A percentile compares a stretch with the other conserved stretches of the same genome.
Conservation (phyloP, 352 stramenopile genomes). For the Globisporangium recalcitrans region DNA sequence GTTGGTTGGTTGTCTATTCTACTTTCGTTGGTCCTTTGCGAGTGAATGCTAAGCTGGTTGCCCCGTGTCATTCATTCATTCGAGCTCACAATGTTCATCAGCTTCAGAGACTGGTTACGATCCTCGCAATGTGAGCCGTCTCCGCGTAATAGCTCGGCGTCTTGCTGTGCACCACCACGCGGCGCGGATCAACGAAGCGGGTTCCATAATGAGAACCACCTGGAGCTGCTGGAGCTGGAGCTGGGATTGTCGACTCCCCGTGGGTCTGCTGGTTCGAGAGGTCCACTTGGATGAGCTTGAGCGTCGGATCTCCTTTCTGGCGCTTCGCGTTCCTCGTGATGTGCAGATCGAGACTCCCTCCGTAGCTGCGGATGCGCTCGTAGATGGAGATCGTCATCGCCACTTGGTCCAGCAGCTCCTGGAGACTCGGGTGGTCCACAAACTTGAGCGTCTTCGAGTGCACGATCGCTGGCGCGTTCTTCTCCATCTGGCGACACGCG, state of each 20-base stretch:
- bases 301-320: slow-evolving; percentile 13
- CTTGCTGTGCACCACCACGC: not conserved
- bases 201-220: not conserved
- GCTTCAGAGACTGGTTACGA: not conserved
- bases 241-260: not conserved
- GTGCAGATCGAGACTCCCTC: slow-evolving; percentile 38
- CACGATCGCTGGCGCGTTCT: slow-evolving; percentile 26
- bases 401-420: slow-evolving; percentile 46
- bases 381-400: slow-evolving; percentile 31
- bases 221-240: not conserved
- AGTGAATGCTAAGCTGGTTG: no score
- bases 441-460: slow-evolving; percentile 56
- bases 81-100: not conserved
- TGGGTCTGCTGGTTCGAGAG: slow-evolving; percentile 6
- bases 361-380: slow-evolving; percentile 36
- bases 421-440: slow-evolving; percentile 34
- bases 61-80: no score
- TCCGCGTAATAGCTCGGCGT: not conserved
- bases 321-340: slow-evolving; percentile 23
- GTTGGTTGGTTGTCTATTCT: no score
- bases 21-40: no score
- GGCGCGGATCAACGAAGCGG: not conserved
- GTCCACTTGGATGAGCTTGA: slow-evolving; percentile 35
- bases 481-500: slow-evolving; percentile 38
- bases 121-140: not conserved